Evolutionary conservation across 257 asterid species (phyloP).

Genomic region (Primulina eburnea): DNA sequence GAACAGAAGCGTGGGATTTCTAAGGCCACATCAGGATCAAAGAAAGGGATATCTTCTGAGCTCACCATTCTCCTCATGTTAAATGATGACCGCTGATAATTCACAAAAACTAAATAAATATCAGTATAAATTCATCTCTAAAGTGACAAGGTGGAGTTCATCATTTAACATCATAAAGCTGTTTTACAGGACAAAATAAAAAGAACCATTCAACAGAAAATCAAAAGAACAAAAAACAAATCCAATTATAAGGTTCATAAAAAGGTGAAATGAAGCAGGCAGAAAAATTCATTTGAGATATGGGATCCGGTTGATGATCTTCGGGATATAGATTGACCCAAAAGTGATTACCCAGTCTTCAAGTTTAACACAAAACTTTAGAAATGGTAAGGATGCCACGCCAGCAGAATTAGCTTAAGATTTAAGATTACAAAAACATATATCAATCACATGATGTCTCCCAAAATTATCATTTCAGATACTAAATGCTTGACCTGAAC

Average conservation of each 20-base stretch:
- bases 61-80: conserved; percentile 43
- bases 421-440: not conserved
- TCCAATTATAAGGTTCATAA: too few species aligned
- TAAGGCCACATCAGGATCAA: conserved; percentile 33
- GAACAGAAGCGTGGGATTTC: conserved; percentile 34
- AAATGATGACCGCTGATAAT: conserved; percentile 39
- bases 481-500: not conserved
- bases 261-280: not conserved
- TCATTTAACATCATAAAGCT: not conserved
- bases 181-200: not conserved
- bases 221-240: not conserved
- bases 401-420: not conserved
- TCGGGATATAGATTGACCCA: not conserved
- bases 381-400: not conserved
- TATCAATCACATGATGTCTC: not conserved
- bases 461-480: not conserved
- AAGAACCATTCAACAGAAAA: not conserved
- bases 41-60: conserved; percentile 45
- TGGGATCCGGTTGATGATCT: not conserved
- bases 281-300: not conserved
- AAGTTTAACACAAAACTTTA: not conserved
- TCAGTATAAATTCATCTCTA: conserved; percentile 4
- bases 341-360: not conserved
- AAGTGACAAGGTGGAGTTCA: conserved; percentile 11
- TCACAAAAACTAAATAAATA: conserved; percentile 12